Evolutionary conservation across 371 early-diverging fungal species (phyloP).

Genomic region (Racocetra persica): DNA sequence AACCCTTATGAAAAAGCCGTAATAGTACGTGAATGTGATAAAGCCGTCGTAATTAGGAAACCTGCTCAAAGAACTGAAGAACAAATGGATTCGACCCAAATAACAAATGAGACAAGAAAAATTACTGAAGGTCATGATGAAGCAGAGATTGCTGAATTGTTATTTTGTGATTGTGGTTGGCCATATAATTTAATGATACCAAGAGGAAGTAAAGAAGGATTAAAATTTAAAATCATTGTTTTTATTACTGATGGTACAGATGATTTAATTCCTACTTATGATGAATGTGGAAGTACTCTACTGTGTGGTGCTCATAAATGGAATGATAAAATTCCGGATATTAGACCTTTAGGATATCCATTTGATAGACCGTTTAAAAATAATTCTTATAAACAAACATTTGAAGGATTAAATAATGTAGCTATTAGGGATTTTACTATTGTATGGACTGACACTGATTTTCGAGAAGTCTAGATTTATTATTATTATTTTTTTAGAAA

Average conservation of each 20-base stretch:
- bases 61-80: conserved; percentile 10
- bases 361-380: conserved; percentile 33
- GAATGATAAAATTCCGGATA: conserved; percentile 25
- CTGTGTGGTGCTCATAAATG: conserved; percentile 17
- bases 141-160: neutral
- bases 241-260: conserved; percentile 17
- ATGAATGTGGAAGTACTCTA: neutral
- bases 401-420: conserved; percentile 1
- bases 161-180: conserved; percentile 31
- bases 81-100: conserved; percentile 7
- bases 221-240: conserved; percentile 18
- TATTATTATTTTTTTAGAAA: no score
- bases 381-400: conserved; percentile 16
- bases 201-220: conserved; percentile 11
- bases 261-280: conserved; percentile 2
- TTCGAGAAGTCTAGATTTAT: no score
- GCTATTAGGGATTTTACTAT: conserved; percentile 13
- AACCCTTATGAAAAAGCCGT: conserved; percentile 23
- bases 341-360: conserved; percentile 20
- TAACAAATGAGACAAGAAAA: neutral
- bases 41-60: conserved; percentile 5
- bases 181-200: conserved; percentile 30
- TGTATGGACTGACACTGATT: neutral
- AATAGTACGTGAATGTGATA: neutral
- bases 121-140: neutral